phyloP scores from a whole-genome alignment of 129 eudicot species.

The Centrapalus pauciflorus region DNA sequence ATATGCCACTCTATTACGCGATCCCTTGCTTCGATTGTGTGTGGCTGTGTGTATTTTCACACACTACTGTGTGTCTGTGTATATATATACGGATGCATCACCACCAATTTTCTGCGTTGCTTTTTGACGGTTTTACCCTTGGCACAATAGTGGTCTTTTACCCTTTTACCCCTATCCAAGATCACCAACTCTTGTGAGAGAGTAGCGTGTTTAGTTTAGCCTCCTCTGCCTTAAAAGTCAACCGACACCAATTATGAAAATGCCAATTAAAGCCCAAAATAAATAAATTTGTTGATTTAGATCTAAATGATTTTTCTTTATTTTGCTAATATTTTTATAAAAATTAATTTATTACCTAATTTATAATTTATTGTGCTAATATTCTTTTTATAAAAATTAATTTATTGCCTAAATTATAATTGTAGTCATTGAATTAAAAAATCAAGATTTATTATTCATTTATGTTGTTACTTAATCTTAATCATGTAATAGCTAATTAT shows the following conservation, averaged over 20 bases:
- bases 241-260: constrained; percentile 35
- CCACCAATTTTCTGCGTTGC: constrained; percentile 15
- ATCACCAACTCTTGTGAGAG: constrained; percentile 21
- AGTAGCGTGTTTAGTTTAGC: constrained; percentile 32
- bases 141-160: neutral
- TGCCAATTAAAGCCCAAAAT: constrained; percentile 18
- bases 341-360: too few relatives aligned
- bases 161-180: constrained; percentile 1
- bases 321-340: too few relatives aligned
- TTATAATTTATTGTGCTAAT: neutral
- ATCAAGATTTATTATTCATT: too few relatives aligned
- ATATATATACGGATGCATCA: constrained; percentile 12
- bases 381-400: neutral
- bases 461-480: too few relatives aligned
- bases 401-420: too few relatives aligned
- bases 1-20: constrained; percentile 36
- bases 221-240: constrained; percentile 18
- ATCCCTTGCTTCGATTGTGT: constrained; percentile 37
- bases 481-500: too few relatives aligned
- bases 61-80: constrained; percentile 10
- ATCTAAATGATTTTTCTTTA: constrained; percentile 6
- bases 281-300: constrained; percentile 26
- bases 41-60: constrained; percentile 25
- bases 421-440: too few relatives aligned
- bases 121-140: constrained; percentile 22